phyloP scores from a whole-genome alignment of 345 rosid species.

The Salix purpurea region DNA sequence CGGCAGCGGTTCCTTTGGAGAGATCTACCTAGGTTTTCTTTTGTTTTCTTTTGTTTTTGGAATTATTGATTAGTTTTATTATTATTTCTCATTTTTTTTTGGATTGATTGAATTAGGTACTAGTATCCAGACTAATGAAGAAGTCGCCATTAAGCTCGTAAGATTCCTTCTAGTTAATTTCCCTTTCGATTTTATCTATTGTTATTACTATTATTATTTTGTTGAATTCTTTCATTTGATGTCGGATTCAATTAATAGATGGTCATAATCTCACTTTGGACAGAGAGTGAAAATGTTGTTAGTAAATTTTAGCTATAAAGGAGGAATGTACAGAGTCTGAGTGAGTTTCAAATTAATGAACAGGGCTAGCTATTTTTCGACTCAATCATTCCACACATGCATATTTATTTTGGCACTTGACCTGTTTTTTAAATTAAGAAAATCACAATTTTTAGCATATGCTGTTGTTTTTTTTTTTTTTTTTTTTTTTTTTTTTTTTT shows the following conservation, averaged over 20 bases:
- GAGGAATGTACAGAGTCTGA: background rate
- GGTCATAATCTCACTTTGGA: no score
- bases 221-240: background rate
- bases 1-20: constrained; percentile 99
- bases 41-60: background rate
- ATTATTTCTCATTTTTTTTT: background rate
- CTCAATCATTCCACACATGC: background rate
- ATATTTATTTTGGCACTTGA: no score
- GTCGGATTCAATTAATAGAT: background rate
- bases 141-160: constrained; percentile 96
- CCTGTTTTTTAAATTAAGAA: no score
- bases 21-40: constrained; percentile 91
- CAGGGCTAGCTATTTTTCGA: background rate
- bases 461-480: no score
- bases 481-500: no score
- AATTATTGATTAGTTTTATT: background rate
- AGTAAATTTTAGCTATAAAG: background rate
- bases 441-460: no score
- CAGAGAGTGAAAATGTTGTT: background rate
- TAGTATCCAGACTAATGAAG: constrained; percentile 82
- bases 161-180: constrained; percentile 22
- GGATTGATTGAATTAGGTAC: constrained; percentile 46
- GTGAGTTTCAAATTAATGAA: background rate
- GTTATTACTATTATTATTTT: background rate
- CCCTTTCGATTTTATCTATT: background rate